phyloP scores from a whole-genome alignment of 192 early-diverging fungal species.

The Dissophora ornata region DNA sequence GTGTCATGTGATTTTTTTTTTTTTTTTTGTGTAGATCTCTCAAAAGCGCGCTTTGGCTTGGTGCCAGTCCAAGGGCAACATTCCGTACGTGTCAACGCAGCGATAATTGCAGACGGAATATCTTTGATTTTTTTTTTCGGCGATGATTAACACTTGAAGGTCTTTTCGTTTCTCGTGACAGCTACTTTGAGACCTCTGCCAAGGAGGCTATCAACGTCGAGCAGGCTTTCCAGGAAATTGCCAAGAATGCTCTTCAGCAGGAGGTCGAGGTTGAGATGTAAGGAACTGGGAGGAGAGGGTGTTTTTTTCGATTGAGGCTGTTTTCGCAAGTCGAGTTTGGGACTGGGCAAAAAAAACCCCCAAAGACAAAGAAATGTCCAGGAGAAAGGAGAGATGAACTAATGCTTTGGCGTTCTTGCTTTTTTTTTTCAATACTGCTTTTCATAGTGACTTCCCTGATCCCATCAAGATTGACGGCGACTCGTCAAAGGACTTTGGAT shows the following conservation, averaged over 20 bases:
- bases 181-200: constrained; percentile 98
- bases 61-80: constrained; percentile 95
- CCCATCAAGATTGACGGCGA: constrained; percentile 91
- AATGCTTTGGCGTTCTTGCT: too few species aligned
- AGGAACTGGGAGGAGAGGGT: too few species aligned
- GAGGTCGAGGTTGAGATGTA: constrained; percentile 91
- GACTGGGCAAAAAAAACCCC: too few species aligned
- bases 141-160: not conserved
- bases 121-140: too few species aligned
- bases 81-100: constrained; percentile 78
- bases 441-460: constrained; percentile 84
- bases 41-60: constrained; percentile 95
- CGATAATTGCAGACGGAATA: too few species aligned
- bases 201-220: constrained; percentile 99
- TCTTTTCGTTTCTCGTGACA: constrained; percentile 1
- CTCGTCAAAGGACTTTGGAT: constrained; percentile 68
- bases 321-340: too few species aligned
- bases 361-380: not conserved
- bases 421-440: constrained; percentile 7
- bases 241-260: constrained; percentile 93
- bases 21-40: constrained; percentile 72
- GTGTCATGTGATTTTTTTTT: too few species aligned
- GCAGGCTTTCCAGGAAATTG: constrained; percentile 95
- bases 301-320: too few species aligned
- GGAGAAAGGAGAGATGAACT: constrained; percentile 24